A percentile compares a stretch with the other conserved stretches of the same genome.
These are phyloP conservation scores for Cyberlindnera bimundalis DNA, from an alignment of 805 yeast genomes.

Conservation along the genomic window DNA sequence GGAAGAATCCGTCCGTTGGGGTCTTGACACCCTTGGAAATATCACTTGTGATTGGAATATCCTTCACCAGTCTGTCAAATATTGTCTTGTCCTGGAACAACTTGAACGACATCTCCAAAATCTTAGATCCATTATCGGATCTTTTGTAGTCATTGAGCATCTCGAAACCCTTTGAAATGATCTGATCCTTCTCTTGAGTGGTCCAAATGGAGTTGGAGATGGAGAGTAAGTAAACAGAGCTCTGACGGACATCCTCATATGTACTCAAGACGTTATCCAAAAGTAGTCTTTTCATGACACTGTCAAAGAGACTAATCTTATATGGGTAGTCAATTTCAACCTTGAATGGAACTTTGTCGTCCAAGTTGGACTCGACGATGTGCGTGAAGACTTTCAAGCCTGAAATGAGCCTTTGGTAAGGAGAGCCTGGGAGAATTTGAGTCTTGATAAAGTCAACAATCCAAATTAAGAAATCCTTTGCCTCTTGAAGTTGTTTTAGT, in stretches of 20 bases:
- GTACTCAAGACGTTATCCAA: conserved; percentile 64
- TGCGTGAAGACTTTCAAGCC: conserved; percentile 45
- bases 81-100: conserved; percentile 32
- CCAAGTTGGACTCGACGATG: conserved; percentile 55
- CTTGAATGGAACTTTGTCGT: conserved; percentile 39
- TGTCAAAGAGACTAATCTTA: conserved; percentile 39
- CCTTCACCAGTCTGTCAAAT: conserved; percentile 32
- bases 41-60: conserved; percentile 33
- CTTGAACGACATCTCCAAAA: conserved; percentile 48
- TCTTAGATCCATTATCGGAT: conserved; percentile 77
- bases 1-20: conserved; percentile 69
- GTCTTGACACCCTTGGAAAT: conserved; percentile 44
- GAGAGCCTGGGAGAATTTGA: conserved; percentile 52
- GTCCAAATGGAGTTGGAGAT: conserved; percentile 24
- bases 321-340: conserved; percentile 49
- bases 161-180: conserved; percentile 29
- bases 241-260: conserved; percentile 71
- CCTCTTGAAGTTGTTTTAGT: conserved; percentile 29
- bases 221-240: conserved; percentile 43
- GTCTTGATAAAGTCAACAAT: conserved; percentile 34
- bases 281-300: conserved; percentile 42
- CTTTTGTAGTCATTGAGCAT: conserved; percentile 48
- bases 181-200: conserved; percentile 11
- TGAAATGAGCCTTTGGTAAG: conserved; percentile 50
- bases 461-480: conserved; percentile 39